Evolutionary conservation across 2,329 filamentous ascomycete genomes (phyloP).

Genomic region (Hypomyces rosellus): DNA sequence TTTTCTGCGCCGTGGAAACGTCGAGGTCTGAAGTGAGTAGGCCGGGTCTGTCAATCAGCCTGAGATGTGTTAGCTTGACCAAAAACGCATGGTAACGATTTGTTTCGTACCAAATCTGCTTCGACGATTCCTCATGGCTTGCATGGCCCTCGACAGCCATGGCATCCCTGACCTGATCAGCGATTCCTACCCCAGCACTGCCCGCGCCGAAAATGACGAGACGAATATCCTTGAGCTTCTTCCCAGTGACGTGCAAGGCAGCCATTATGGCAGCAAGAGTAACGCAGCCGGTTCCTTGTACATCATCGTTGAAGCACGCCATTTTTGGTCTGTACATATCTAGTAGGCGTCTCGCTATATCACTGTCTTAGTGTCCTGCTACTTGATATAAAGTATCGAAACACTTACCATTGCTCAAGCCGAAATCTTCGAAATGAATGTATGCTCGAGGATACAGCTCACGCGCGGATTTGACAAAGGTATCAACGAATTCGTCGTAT

Average conservation of each 20-base stretch:
- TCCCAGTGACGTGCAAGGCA: conserved; percentile 61
- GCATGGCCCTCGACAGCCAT: conserved; percentile 64
- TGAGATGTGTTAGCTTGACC: conserved; percentile 23
- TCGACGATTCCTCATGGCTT: conserved; percentile 64
- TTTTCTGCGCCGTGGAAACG: conserved; percentile 59
- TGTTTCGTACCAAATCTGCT: conserved; percentile 64
- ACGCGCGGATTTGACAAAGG: conserved; percentile 61
- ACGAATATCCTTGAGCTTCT: conserved; percentile 61
- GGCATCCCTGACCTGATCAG: conserved; percentile 75
- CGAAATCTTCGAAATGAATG: conserved; percentile 88
- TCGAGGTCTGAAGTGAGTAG: conserved; percentile 60
- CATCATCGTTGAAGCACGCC: conserved; percentile 85
- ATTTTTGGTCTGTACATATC: conserved; percentile 68
- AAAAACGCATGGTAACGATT: background rate
- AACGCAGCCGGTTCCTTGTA: conserved; percentile 84
- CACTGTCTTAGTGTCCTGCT: background rate
- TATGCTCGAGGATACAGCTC: conserved; percentile 72
- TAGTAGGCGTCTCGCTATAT: conserved; percentile 60
- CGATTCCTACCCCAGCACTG: conserved; percentile 77
- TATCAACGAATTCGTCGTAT: conserved; percentile 73
- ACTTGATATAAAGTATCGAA: background rate
- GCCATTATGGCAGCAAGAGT: conserved; percentile 78
- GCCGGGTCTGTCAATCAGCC: conserved; percentile 77
- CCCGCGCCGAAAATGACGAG: conserved; percentile 76
- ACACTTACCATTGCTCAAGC: conserved; percentile 57